Conservation (phyloP, 805 yeast species). For the Saccharomycopsis sp. region DNA sequence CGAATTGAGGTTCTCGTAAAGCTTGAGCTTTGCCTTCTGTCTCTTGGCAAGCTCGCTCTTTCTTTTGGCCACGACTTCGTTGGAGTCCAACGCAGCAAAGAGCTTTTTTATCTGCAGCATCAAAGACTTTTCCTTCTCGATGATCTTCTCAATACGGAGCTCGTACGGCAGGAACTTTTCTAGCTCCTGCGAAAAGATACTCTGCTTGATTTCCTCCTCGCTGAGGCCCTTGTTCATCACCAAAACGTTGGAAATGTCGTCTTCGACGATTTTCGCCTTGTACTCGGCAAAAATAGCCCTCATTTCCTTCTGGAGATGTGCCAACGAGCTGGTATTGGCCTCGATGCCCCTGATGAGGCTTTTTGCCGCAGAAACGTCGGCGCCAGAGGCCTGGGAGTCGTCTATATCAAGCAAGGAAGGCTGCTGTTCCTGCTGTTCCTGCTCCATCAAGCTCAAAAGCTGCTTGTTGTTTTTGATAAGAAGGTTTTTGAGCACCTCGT, state of each 20-base stretch:
- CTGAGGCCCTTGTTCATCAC: constrained; percentile 56
- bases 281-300: constrained; percentile 52
- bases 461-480: constrained; percentile 12
- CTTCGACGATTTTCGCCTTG: constrained; percentile 64
- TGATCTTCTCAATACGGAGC: constrained; percentile 57
- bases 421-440: constrained; percentile 26
- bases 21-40: constrained; percentile 29
- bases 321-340: constrained; percentile 52
- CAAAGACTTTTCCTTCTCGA: constrained; percentile 54
- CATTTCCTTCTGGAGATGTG: constrained; percentile 58
- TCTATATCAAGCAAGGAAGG: constrained; percentile 65
- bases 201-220: constrained; percentile 48
- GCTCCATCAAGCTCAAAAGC: constrained; percentile 12
- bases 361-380: constrained; percentile 27
- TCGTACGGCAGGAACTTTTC: constrained; percentile 68
- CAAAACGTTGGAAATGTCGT: constrained; percentile 75
- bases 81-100: constrained; percentile 40
- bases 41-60: constrained; percentile 35
- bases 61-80: constrained; percentile 39
- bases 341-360: constrained; percentile 45
- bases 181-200: constrained; percentile 62
- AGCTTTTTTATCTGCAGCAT: constrained; percentile 37
- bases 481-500: constrained; percentile 9
- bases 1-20: constrained; percentile 33
- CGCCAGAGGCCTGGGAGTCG: constrained; percentile 29